phyloP scores from a whole-genome alignment of 108 stramenopile genomes.

The Craspedostauros australis region DNA sequence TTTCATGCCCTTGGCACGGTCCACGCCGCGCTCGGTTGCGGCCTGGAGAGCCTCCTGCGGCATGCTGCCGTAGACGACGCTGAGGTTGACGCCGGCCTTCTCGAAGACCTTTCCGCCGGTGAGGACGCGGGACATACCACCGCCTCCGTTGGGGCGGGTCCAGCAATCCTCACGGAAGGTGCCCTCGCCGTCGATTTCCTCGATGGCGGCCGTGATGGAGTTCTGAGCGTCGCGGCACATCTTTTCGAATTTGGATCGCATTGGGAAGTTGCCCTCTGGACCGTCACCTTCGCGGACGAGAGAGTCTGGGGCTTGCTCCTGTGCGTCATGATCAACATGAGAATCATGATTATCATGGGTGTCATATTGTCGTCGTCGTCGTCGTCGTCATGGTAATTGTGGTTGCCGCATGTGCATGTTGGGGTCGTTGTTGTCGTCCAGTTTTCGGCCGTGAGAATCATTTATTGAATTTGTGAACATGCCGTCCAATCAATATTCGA shows the following conservation, averaged over 20 bases:
- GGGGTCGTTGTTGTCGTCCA: too few relatives aligned
- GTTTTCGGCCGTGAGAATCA: too few relatives aligned
- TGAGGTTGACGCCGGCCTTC: conserved; percentile 97
- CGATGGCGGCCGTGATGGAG: conserved; percentile 85
- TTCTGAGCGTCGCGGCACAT: conserved; percentile 91
- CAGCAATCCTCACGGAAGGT: conserved; percentile 93
- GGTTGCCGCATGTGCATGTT: not conserved
- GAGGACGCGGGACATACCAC: conserved; percentile 94
- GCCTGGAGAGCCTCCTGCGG: conserved; percentile 91
- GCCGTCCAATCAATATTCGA: too few relatives aligned
- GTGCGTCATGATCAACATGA: not conserved
- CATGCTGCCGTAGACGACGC: conserved; percentile 94
- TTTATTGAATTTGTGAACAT: too few relatives aligned
- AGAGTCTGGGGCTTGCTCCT: conserved; percentile 33
- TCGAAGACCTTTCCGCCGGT: conserved; percentile 93
- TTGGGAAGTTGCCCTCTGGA: conserved; percentile 92
- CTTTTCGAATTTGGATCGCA: conserved; percentile 89
- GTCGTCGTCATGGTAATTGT: not conserved
- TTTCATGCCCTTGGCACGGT: conserved; percentile 87
- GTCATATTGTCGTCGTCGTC: not conserved
- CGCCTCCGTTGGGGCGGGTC: conserved; percentile 92
- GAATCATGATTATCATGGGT: not conserved
- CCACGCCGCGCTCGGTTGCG: conserved; percentile 93
- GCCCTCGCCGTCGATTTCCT: conserved; percentile 87
- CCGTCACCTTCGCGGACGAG: conserved; percentile 85